Percentiles rank a stretch among this genome's conserved stretches.
phyloP scores from a whole-genome alignment of 306 rosid species.

The Begonia fuchsioides region DNA sequence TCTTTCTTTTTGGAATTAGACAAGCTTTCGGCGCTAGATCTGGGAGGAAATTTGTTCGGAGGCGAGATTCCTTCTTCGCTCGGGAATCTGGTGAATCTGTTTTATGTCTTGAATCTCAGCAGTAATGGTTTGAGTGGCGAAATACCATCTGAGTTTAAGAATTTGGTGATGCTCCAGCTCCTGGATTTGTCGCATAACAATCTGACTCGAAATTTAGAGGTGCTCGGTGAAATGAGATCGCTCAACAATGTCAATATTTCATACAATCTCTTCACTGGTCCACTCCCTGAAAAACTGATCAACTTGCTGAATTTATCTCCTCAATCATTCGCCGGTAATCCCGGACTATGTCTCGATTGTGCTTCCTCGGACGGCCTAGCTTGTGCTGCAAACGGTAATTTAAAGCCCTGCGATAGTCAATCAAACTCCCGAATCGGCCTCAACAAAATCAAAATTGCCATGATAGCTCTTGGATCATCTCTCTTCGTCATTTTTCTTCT shows the following conservation, averaged over 20 bases:
- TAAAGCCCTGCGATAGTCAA: slow-evolving; percentile 31
- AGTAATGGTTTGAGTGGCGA: slow-evolving; percentile 48
- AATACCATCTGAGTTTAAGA: slow-evolving; percentile 41
- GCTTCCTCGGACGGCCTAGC: slow-evolving; percentile 15
- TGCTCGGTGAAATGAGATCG: slow-evolving; percentile 30
- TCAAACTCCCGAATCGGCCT: slow-evolving; percentile 22
- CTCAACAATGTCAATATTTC: slow-evolving; percentile 42
- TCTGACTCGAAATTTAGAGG: slow-evolving; percentile 44
- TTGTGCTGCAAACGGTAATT: slow-evolving; percentile 19
- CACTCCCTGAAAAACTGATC: slow-evolving; percentile 40
- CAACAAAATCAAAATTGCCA: slow-evolving; percentile 21
- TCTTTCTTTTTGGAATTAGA: slow-evolving; percentile 27
- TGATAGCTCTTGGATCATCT: slow-evolving; percentile 47
- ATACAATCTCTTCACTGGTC: slow-evolving; percentile 46
- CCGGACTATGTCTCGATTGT: slow-evolving; percentile 41
- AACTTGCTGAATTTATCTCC: slow-evolving; percentile 24
- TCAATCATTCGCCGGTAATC: slow-evolving; percentile 44
- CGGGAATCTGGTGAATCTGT: slow-evolving; percentile 41
- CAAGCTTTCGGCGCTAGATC: slow-evolving; percentile 38
- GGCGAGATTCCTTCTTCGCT: slow-evolving; percentile 54
- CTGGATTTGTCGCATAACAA: slow-evolving; percentile 66
- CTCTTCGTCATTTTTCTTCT: slow-evolving; percentile 20
- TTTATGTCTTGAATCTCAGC: slow-evolving; percentile 54
- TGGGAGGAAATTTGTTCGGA: slow-evolving; percentile 63
- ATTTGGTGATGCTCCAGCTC: slow-evolving; percentile 15